Conservation (phyloP, 257 asterid species). For the Dorcoceras hygrometricum region DNA sequence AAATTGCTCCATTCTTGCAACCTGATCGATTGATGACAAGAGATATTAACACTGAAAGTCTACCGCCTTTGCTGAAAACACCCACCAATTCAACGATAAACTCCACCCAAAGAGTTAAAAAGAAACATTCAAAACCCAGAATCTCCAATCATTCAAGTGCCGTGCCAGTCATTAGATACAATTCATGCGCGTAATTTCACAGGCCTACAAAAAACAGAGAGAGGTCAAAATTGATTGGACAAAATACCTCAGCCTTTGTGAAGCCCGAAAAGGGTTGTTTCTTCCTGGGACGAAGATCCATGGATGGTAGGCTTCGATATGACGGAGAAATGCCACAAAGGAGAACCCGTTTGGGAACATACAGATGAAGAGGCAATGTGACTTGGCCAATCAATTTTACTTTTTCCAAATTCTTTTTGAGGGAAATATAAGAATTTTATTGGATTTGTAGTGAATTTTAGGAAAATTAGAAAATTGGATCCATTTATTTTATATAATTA, state of each 20-base stretch:
- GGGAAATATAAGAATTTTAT: too few species aligned
- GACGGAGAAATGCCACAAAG: not conserved
- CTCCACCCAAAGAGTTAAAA: not conserved
- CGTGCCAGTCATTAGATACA: not conserved
- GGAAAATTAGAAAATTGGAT: too few species aligned
- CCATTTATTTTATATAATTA: too few species aligned
- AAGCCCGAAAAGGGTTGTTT: constrained; percentile 55
- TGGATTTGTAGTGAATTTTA: too few species aligned
- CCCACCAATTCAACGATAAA: not conserved
- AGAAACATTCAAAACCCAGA: not conserved
- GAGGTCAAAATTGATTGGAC: not conserved
- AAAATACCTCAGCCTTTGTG: constrained; percentile 58
- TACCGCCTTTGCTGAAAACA: too few species aligned
- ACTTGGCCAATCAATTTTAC: too few species aligned
- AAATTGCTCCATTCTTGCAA: constrained; percentile 56
- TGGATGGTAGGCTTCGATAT: not conserved
- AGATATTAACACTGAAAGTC: not conserved
- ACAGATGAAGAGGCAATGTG: too few species aligned
- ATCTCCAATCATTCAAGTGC: not conserved
- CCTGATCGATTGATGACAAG: constrained; percentile 37
- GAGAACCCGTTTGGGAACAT: not conserved
- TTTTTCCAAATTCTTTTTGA: too few species aligned
- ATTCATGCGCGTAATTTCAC: not conserved
- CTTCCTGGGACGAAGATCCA: constrained; percentile 74
- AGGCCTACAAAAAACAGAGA: not conserved